These are phyloP conservation scores for Xylaria curta DNA, from an alignment of 495 filamentous ascomycete species.

Conservation along the genomic window DNA sequence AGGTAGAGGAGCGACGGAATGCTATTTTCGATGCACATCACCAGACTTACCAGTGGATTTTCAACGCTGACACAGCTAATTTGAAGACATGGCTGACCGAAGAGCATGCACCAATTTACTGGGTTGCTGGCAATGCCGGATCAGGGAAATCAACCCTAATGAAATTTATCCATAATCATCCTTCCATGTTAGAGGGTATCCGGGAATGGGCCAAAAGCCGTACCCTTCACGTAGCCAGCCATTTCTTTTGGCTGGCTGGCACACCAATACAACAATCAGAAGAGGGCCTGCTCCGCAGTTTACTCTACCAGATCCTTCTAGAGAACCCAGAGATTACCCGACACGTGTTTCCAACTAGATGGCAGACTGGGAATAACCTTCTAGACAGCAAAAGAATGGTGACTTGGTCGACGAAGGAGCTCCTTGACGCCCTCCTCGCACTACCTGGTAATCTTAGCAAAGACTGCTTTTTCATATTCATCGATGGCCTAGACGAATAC, in stretches of 20 bases:
- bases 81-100: not conserved
- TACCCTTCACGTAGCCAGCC: conserved; percentile 23
- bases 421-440: not conserved
- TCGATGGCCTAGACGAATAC: conserved; percentile 50
- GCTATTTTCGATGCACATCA: not conserved
- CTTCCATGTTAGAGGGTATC: not conserved
- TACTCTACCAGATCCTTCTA: conserved; percentile 30
- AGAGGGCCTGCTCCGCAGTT: conserved; percentile 28
- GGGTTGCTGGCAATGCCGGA: conserved; percentile 42
- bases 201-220: not conserved
- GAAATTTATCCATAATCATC: conserved; percentile 35
- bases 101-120: conserved; percentile 32
- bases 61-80: not conserved
- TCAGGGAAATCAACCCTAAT: conserved; percentile 46
- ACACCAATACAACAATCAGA: conserved; percentile 31
- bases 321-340: conserved; percentile 27
- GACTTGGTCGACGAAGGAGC: conserved; percentile 1
- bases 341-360: conserved; percentile 31
- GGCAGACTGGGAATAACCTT: conserved; percentile 28
- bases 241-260: conserved; percentile 37
- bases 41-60: conserved; percentile 5
- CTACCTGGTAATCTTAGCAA: not conserved
- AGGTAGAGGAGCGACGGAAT: not conserved
- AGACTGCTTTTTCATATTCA: conserved; percentile 31
- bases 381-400: conserved; percentile 13